A percentile compares a stretch with the other conserved stretches of the same genome.
These are phyloP conservation scores for Dunaliella primolecta DNA, from an alignment of 139 green algal species.

Conservation along the genomic window DNA sequence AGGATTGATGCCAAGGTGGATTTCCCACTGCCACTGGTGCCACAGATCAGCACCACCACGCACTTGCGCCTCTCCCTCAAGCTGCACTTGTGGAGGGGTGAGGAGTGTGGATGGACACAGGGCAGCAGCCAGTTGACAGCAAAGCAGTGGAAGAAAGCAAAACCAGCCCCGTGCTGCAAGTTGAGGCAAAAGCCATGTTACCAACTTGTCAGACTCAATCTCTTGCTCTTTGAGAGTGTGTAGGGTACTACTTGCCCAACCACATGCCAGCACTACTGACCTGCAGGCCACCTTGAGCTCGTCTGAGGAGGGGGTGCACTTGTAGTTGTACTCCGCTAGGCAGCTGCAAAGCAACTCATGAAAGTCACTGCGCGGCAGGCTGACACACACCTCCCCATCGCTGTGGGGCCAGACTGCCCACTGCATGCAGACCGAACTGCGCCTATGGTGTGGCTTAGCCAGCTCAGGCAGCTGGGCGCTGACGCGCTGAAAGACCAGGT, in stretches of 20 bases:
- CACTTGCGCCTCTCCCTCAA: conserved; percentile 51
- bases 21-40: conserved; percentile 92
- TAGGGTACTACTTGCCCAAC: not conserved
- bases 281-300: conserved; percentile 51
- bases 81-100: conserved; percentile 28
- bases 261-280: conserved; percentile 16
- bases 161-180: not conserved
- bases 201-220: not conserved
- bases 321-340: conserved; percentile 45
- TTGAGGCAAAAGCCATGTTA: not conserved
- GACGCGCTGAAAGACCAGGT: conserved; percentile 15
- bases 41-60: conserved; percentile 77
- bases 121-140: too few species aligned
- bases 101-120: too few species aligned
- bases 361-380: conserved; percentile 41
- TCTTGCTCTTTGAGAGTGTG: not conserved
- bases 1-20: conserved; percentile 91
- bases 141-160: not conserved
- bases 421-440: not conserved
- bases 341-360: conserved; percentile 37
- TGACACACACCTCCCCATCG: conserved; percentile 12
- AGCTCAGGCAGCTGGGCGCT: not conserved
- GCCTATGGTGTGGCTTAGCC: not conserved
- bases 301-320: conserved; percentile 32
- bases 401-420: not conserved